Percentiles rank a stretch among this genome's conserved stretches.
These are phyloP conservation scores for Coemansia sp. DNA, from an alignment of 192 early-diverging fungal genomes.

Conservation along the genomic window DNA sequence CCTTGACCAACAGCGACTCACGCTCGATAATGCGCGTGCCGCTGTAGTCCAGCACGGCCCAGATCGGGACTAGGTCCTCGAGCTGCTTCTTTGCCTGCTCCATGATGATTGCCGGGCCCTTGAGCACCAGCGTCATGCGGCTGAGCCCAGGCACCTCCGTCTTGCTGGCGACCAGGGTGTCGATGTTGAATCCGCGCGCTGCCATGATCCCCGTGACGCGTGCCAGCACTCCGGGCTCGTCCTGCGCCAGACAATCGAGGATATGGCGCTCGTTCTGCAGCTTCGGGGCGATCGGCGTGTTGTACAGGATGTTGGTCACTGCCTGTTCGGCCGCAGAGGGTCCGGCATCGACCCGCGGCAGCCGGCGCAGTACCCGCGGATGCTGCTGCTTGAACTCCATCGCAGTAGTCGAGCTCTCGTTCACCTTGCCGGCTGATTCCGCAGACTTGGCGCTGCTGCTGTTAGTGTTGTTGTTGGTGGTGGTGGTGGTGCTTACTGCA, in stretches of 20 bases:
- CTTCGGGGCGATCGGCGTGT: conserved; percentile 81
- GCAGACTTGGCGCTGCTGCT: conserved; percentile 13
- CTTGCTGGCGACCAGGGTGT: conserved; percentile 93
- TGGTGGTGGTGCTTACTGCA: conserved; percentile 1
- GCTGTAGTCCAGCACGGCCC: conserved; percentile 97
- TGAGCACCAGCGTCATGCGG: conserved; percentile 95
- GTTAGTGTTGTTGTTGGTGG: conserved; percentile 8
- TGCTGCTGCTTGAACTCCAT: conserved; percentile 57
- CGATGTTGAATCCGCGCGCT: conserved; percentile 95
- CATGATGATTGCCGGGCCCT: conserved; percentile 76
- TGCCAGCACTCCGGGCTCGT: conserved; percentile 85
- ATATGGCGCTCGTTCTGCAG: conserved; percentile 67
- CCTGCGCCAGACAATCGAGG: conserved; percentile 92
- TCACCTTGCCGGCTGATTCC: conserved; percentile 32
- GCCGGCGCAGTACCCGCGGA: conserved; percentile 48
- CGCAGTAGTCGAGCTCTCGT: conserved; percentile 49
- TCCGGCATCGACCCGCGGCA: conserved; percentile 44
- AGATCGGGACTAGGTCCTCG: conserved; percentile 95
- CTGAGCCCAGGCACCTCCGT: conserved; percentile 91
- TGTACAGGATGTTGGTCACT: conserved; percentile 95
- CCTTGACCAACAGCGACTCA: conserved; percentile 92
- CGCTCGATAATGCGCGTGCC: conserved; percentile 85
- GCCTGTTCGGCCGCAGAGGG: conserved; percentile 88
- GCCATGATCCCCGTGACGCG: conserved; percentile 87
- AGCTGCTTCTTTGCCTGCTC: conserved; percentile 94